These are phyloP conservation scores for Fraxinus latifolia DNA, from an alignment of 305 asterid genomes.

Conservation along the genomic window DNA sequence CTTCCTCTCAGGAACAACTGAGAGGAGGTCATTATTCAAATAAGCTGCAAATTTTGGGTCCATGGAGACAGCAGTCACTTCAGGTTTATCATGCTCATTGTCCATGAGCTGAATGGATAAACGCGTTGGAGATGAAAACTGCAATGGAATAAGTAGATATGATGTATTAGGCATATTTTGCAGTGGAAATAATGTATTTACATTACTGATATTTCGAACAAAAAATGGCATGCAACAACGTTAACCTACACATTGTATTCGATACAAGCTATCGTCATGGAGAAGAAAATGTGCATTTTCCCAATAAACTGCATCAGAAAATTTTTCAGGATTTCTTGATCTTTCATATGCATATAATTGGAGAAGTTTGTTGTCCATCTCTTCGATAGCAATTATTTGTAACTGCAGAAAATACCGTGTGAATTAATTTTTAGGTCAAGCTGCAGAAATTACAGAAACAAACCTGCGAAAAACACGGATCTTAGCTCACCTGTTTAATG, in stretches of 20 bases:
- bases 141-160: constrained; percentile 32
- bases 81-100: constrained; percentile 66
- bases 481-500: constrained; percentile 69
- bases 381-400: constrained; percentile 69
- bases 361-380: constrained; percentile 69
- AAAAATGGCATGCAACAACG: constrained; percentile 20
- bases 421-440: constrained; percentile 24
- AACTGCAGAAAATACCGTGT: constrained; percentile 48
- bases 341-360: constrained; percentile 78
- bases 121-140: constrained; percentile 48
- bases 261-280: constrained; percentile 76
- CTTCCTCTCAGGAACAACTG: constrained; percentile 37
- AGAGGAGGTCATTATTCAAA: constrained; percentile 59
- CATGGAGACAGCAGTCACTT: constrained; percentile 58
- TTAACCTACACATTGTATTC: constrained; percentile 75
- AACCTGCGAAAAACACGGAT: background rate
- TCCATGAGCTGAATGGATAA: constrained; percentile 84
- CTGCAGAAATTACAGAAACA: background rate
- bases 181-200: constrained; percentile 11
- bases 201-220: background rate
- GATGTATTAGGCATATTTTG: constrained; percentile 4
- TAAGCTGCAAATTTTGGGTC: constrained; percentile 74
- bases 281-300: constrained; percentile 70
- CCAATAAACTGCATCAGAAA: constrained; percentile 62
- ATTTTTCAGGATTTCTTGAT: constrained; percentile 55